These are phyloP conservation scores for Pelagophyceae sp. DNA, from an alignment of 352 stramenopile genomes.

Conservation along the genomic window DNA sequence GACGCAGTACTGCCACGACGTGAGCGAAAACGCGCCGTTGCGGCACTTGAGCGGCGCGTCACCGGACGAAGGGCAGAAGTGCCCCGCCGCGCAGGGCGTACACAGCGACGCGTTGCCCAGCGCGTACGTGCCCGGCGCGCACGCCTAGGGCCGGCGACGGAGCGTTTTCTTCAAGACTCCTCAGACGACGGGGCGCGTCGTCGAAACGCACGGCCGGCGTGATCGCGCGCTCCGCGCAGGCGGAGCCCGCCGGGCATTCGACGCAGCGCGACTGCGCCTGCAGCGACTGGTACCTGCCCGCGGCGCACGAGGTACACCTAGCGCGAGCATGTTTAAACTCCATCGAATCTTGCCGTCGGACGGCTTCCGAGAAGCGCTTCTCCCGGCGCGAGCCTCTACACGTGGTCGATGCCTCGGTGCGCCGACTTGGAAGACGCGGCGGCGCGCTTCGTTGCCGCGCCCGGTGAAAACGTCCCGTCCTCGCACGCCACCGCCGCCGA, in stretches of 20 bases:
- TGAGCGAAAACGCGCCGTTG: constrained; percentile 4
- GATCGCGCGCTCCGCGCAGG: background rate
- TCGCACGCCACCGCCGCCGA: constrained; percentile 22
- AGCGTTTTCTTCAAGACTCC: background rate
- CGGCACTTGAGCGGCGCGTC: constrained; percentile 11
- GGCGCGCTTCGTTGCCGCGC: constrained; percentile 43
- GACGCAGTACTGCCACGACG: constrained; percentile 11
- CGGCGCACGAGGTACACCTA: constrained; percentile 61
- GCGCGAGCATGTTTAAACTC: too few species aligned
- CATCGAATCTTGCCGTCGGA: too few species aligned
- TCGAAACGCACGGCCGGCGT: too few species aligned
- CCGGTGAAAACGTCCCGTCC: constrained; percentile 34
- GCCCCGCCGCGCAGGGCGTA: constrained; percentile 63
- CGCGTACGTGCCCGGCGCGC: constrained; percentile 46
- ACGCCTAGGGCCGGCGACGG: too few species aligned
- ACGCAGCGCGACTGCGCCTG: background rate
- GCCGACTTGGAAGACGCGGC: too few species aligned
- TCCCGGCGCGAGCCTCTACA: too few species aligned
- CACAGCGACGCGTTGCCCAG: constrained; percentile 45
- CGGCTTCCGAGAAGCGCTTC: too few species aligned
- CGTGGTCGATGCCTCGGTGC: too few species aligned
- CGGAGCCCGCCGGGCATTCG: background rate
- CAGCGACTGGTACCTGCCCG: constrained; percentile 31
- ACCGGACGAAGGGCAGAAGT: constrained; percentile 51
- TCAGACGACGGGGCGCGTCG: background rate